Evolutionary conservation across 1,139 yeast species (phyloP), one percentile per base, ranked within the genome.

Genomic region (Candida glucosophila): DNA sequence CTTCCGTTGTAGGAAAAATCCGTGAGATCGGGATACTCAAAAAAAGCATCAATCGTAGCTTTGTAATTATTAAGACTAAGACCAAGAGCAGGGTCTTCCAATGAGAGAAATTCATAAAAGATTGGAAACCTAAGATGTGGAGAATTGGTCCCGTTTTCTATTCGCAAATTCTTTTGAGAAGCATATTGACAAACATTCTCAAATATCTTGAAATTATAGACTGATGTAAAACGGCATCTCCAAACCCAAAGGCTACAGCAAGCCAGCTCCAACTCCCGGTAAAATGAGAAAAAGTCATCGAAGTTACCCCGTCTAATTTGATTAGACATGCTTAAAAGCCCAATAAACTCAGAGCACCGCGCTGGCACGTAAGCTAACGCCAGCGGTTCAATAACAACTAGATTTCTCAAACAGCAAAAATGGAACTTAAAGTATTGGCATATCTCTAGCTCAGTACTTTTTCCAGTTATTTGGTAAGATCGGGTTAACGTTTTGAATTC

Each of bases 51-150:
- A 13, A 22, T 24, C 4, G 31, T 21, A n/a, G 24, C 13, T 6
- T 10, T 10, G 19, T 28, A 28, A 14, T 15, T 19, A 13, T n/a
- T 4, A 3, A 28, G 7, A 12, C 22, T 19, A 3, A n/a, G 10
- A 9, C 19, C 25, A 13, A 31, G 22, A 6, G 29, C 24, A 22
- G 23, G 22, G 6, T 29, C 31, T 15, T 24, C 23, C 5, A 12
- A 11, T 3, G 22, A 14, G 12, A 47, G 18, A 20, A 35, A 36
- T 9, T 36, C 29, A 32, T 52, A 49, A 32, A 52, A 52, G 13
- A 30, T 25, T 3, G 55, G 57, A 29, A 49, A 54, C 23, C 49
- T 27, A 11, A 53, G 32, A 10, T 39, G 40, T 3, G 58, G 57
- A 12, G 47, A 43, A 13, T 40, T 38, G 1, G 55, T 45, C 16